Evolutionary conservation across 176 grass and related monocot genomes (phyloP), one percentile per base, ranked within the genome.

Genomic region (Zoysia japonica): DNA sequence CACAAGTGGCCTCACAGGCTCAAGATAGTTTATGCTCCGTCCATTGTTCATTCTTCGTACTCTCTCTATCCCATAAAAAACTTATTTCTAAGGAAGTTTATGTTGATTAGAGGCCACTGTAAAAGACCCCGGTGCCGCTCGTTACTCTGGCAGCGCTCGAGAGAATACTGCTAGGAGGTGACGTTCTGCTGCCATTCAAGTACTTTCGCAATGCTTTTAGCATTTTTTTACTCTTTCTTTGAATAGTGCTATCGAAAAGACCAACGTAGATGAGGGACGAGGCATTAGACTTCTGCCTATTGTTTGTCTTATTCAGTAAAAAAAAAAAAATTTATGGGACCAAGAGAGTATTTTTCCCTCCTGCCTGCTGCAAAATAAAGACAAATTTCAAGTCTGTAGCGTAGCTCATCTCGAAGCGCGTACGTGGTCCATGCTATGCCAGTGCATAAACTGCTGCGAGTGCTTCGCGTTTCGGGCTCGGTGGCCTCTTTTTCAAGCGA

Each of bases 401-500:
- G 28, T 48, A 14, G 64, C 39, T 75, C 9, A 45, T 75, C 46
- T 75, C 46, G 44, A 42, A 42, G 77, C 42, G 61, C 51, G 51
- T 73, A 35, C 19, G 64, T 41, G 73, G 9, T 66, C 60, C 61
- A 67, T 78, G 62, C 39, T 48, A 11, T 46, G 56, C 41, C 14
- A 28, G 35, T 41, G 83, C 55, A 39, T 72, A 71, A 71, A 82
- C 67, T 61, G 51, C 28, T 28, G 14, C 17, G 11, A 56, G 17
- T 9, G 85, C 79, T 66, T 78, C 79, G 73, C 41, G 57, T 38
- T 78, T 77, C 59, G 59, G 47, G 73, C 57, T 7, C 13, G 36
- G 41, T 41, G 36, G 46, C n/a, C 56, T 64, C 78, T 28, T 71
- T 64, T 87, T 77, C 56, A 64, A 71, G 72, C 71, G 63, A 67